A percentile compares a stretch with the other conserved stretches of the same genome.
These are phyloP conservation scores for Pythium phragmiticola DNA, from an alignment of 352 stramenopile genomes.

Conservation along the genomic window DNA sequence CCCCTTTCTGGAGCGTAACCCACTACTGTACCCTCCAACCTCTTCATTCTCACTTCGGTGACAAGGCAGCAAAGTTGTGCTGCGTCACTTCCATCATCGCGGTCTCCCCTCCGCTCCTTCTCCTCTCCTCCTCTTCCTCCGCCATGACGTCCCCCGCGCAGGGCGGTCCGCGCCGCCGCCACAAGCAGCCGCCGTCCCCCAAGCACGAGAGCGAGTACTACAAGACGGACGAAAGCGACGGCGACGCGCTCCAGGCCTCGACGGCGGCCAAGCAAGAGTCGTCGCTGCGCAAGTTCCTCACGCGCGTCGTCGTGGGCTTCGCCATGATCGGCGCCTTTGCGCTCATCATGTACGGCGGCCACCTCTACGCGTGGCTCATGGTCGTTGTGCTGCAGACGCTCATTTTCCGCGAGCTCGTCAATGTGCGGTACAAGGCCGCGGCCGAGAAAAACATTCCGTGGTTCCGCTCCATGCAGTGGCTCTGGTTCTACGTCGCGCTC, in stretches of 20 bases:
- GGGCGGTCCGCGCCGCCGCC: conserved; percentile 39
- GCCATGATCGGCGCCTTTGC: conserved; percentile 75
- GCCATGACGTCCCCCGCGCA: conserved; percentile 3
- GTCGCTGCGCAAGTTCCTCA: conserved; percentile 63
- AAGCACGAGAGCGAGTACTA: conserved; percentile 6
- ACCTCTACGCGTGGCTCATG: conserved; percentile 82
- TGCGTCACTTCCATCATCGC: neutral
- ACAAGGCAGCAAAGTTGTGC: neutral
- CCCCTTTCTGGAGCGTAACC: neutral
- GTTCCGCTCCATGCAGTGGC: conserved; percentile 97
- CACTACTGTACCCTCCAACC: neutral
- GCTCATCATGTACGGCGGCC: conserved; percentile 74
- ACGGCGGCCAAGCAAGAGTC: conserved; percentile 29
- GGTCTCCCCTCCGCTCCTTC: neutral
- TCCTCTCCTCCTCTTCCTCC: neutral
- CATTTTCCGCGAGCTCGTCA: conserved; percentile 97
- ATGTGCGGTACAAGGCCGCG: conserved; percentile 93
- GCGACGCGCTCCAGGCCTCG: conserved; percentile 16
- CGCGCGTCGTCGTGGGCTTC: conserved; percentile 69
- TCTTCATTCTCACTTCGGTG: neutral
- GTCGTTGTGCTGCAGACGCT: conserved; percentile 87
- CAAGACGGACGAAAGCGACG: conserved; percentile 36
- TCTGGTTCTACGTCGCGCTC: conserved; percentile 96
- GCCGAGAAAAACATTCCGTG: conserved; percentile 96
- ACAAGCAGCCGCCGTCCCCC: conserved; percentile 26